Percentiles rank a stretch among this genome's conserved stretches.
Conservation (phyloP, 371 early-diverging fungal species). For the Mucor saturninus region DNA sequence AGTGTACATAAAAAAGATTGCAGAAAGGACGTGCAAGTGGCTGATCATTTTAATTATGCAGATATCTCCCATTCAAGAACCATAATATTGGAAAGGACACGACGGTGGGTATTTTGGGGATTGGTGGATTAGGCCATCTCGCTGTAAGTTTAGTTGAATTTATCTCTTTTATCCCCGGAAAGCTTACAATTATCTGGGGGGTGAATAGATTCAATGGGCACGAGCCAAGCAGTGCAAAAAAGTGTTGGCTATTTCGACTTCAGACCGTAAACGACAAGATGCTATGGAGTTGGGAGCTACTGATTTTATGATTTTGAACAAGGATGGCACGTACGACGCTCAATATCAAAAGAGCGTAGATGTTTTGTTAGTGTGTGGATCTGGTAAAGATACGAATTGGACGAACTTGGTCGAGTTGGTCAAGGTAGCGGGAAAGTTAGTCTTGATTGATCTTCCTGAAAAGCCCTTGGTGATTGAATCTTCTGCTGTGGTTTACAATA, state of each 20-base stretch:
- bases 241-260: slow-evolving; percentile 75
- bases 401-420: slow-evolving; percentile 36
- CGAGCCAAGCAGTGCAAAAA: slow-evolving; percentile 60
- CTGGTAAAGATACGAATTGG: slow-evolving; percentile 58
- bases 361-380: slow-evolving; percentile 62
- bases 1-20: not conserved
- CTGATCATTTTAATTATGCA: not conserved
- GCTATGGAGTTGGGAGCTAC: slow-evolving; percentile 74
- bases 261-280: slow-evolving; percentile 68
- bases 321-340: slow-evolving; percentile 15
- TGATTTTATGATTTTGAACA: slow-evolving; percentile 31
- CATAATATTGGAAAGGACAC: slow-evolving; percentile 53
- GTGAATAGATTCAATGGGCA: slow-evolving; percentile 58
- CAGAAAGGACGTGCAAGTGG: too few species aligned
- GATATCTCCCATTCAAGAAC: slow-evolving; percentile 56
- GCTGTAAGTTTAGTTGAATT: slow-evolving; percentile 5
- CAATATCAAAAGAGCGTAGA: slow-evolving; percentile 44
- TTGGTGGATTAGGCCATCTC: slow-evolving; percentile 74
- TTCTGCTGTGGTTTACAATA: slow-evolving; percentile 48
- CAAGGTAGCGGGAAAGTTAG: slow-evolving; percentile 56
- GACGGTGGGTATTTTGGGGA: slow-evolving; percentile 58
- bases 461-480: slow-evolving; percentile 50
- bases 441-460: slow-evolving; percentile 76
- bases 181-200: not conserved
- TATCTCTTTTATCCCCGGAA: not conserved